Evolutionary conservation across 2,329 filamentous ascomycete genomes (phyloP).

Genomic region (Alternaria triticina): DNA sequence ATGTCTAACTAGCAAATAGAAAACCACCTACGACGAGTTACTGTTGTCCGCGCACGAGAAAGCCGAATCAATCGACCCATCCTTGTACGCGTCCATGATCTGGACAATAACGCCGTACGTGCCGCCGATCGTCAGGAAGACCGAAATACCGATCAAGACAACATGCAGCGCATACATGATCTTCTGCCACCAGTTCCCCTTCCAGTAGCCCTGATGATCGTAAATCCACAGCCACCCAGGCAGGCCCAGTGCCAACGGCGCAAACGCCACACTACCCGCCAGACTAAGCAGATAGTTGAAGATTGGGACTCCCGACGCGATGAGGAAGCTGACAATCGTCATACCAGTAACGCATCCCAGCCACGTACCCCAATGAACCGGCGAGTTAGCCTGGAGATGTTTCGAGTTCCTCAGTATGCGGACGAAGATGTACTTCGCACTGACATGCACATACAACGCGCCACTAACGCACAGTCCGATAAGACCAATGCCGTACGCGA

Average conservation of each 20-base stretch:
- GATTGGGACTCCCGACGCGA: slow-evolving; percentile 62
- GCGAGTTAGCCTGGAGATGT: slow-evolving; percentile 60
- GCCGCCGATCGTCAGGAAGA: slow-evolving; percentile 57
- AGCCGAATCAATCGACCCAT: slow-evolving; percentile 52
- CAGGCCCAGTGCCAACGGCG: slow-evolving; percentile 57
- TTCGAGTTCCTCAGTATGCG: slow-evolving; percentile 59
- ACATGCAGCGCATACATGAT: slow-evolving; percentile 51
- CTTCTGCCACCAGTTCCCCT: slow-evolving; percentile 45
- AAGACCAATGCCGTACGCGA: slow-evolving; percentile 65
- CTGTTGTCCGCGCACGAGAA: slow-evolving; percentile 43
- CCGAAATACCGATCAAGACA: slow-evolving; percentile 53
- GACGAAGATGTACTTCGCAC: slow-evolving; percentile 64
- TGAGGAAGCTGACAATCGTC: slow-evolving; percentile 55
- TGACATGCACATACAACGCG: slow-evolving; percentile 57
- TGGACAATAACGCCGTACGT: slow-evolving; percentile 59
- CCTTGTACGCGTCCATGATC: slow-evolving; percentile 60
- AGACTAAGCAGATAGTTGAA: slow-evolving; percentile 61
- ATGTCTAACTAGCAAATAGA: not conserved
- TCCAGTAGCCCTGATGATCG: slow-evolving; percentile 54
- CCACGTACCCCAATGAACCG: slow-evolving; percentile 65
- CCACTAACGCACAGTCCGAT: slow-evolving; percentile 61
- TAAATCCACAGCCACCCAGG: slow-evolving; percentile 61
- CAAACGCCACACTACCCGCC: slow-evolving; percentile 59
- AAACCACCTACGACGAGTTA: slow-evolving; percentile 29
- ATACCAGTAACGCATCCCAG: slow-evolving; percentile 54